These are phyloP conservation scores for Apiotrichum siamense DNA, from an alignment of 1,284 basidiomycete species.

Conservation along the genomic window DNA sequence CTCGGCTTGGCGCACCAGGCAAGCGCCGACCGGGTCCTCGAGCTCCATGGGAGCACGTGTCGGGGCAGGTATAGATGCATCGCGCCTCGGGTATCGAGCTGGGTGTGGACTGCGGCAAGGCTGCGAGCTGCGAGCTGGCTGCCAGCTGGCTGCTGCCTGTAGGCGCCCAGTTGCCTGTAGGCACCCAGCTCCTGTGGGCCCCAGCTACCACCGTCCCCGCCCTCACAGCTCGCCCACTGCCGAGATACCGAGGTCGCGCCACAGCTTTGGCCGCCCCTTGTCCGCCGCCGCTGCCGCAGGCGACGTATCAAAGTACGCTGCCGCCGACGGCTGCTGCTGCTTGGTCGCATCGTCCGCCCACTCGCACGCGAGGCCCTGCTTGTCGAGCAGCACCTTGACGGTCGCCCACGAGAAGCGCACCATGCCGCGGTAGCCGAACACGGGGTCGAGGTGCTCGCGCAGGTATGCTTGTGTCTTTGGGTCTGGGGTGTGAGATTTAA, in stretches of 20 bases:
- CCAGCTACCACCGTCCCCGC: too few relatives aligned
- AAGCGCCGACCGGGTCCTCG: too few relatives aligned
- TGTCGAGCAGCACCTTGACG: conserved; percentile 78
- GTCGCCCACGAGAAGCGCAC: conserved; percentile 96
- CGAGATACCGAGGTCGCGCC: conserved; percentile 63
- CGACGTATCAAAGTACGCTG: conserved; percentile 71
- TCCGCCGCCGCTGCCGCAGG: conserved; percentile 54
- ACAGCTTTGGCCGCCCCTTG: conserved; percentile 61
- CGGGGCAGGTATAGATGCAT: too few relatives aligned
- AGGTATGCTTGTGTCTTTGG: conserved; percentile 90
- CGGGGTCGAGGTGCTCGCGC: conserved; percentile 66
- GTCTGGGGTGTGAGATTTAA: conserved; percentile 56
- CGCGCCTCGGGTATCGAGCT: too few relatives aligned
- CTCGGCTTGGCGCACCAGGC: too few relatives aligned
- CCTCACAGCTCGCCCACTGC: conserved; percentile 55
- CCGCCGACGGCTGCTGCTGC: conserved; percentile 65
- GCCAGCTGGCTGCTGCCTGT: too few relatives aligned
- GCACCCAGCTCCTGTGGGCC: too few relatives aligned
- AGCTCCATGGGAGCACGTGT: too few relatives aligned
- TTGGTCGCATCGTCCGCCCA: conserved; percentile 77
- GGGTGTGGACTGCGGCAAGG: too few relatives aligned
- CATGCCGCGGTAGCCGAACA: conserved; percentile 87
- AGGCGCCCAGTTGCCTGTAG: too few relatives aligned
- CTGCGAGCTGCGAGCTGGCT: too few relatives aligned
- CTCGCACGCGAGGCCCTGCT: conserved; percentile 65